A percentile compares a stretch with the other conserved stretches of the same genome.
Conservation (phyloP, 306 rosid species). For the Inga laurina region DNA sequence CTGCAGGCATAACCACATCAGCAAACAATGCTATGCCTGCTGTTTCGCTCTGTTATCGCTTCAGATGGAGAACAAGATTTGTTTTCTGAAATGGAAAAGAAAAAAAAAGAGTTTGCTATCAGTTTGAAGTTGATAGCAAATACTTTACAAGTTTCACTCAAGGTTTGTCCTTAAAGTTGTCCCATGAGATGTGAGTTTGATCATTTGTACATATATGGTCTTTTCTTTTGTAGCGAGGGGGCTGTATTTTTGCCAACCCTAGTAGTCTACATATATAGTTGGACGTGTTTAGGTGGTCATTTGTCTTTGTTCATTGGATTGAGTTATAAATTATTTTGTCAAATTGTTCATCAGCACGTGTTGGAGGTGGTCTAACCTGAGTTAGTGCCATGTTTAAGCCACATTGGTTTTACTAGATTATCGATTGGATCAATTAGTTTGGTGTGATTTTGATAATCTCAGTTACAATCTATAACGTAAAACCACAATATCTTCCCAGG, state of each 20-base stretch:
- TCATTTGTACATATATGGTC: slow-evolving; percentile 20
- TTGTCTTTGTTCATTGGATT: slow-evolving; percentile 10
- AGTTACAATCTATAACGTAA: neutral
- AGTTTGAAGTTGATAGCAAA: neutral
- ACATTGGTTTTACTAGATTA: no score
- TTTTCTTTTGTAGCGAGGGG: slow-evolving; percentile 39
- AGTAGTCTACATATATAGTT: neutral
- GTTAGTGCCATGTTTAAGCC: neutral
- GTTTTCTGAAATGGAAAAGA: neutral
- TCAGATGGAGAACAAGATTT: slow-evolving; percentile 19
- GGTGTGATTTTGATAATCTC: neutral
- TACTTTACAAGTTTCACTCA: neutral
- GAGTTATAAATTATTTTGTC: slow-evolving; percentile 5
- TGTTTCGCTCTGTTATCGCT: slow-evolving; percentile 6
- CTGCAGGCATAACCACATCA: neutral
- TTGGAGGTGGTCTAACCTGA: neutral
- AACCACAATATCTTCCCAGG: neutral
- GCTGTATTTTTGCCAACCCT: slow-evolving; percentile 36
- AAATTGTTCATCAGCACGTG: neutral
- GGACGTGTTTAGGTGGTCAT: slow-evolving; percentile 17
- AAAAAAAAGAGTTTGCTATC: neutral
- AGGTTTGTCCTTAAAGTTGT: neutral
- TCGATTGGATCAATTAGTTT: neutral
- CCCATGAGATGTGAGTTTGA: slow-evolving; percentile 23
- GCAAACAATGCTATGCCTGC: slow-evolving; percentile 19